Evolutionary conservation across 2,329 filamentous ascomycete genomes (phyloP).

Genomic region (Fusarium torreyae): DNA sequence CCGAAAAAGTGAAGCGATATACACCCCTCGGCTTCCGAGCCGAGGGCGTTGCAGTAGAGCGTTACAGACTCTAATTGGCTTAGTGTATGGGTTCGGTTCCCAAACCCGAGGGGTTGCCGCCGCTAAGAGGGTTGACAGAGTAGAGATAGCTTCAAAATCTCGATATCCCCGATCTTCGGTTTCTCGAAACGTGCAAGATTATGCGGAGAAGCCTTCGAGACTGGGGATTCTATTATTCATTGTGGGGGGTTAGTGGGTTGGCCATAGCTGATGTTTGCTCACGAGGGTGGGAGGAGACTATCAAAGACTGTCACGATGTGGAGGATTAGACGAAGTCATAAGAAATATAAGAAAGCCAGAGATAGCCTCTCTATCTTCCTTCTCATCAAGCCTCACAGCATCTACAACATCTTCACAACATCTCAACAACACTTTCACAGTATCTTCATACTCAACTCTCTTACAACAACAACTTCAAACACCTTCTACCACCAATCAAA

Average conservation of each 20-base stretch:
- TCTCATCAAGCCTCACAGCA: background rate
- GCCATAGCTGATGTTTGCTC: background rate
- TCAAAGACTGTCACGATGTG: background rate
- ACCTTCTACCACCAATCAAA: slow-evolving; percentile 1
- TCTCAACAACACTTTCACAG: too few species aligned
- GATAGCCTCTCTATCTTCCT: background rate
- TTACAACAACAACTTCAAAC: background rate
- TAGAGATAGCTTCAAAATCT: background rate
- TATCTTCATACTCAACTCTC: background rate
- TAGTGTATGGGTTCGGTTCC: slow-evolving; percentile 9
- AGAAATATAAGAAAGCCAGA: background rate
- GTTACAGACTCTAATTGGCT: slow-evolving; percentile 4
- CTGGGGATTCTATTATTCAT: background rate
- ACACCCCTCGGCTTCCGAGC: slow-evolving; percentile 4
- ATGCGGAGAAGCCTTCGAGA: background rate
- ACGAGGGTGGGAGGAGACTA: background rate
- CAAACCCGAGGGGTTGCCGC: slow-evolving; percentile 2
- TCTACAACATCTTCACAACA: background rate
- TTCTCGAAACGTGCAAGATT: background rate
- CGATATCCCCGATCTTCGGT: background rate
- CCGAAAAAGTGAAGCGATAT: background rate
- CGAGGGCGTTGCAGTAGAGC: slow-evolving; percentile 15
- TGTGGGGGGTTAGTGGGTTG: slow-evolving; percentile 3
- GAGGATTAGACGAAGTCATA: background rate
- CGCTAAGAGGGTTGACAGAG: background rate